phyloP scores from a whole-genome alignment of 371 early-diverging fungal genomes.

The Entomophthora muscae region DNA sequence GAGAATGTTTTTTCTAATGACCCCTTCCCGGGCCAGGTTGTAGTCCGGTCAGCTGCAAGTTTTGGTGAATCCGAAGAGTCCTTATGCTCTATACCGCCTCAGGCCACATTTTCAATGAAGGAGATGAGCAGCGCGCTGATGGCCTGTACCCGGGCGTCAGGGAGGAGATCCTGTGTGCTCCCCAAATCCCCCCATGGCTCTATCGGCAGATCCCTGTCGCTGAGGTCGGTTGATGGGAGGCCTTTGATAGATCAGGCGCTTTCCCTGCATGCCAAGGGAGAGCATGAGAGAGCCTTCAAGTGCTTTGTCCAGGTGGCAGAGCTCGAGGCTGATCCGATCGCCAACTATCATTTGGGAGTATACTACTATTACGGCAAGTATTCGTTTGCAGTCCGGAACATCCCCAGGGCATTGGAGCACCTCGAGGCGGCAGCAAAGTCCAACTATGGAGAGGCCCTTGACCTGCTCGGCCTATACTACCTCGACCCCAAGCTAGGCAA shows the following conservation, averaged over 20 bases:
- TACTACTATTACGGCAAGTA: conserved; percentile 5
- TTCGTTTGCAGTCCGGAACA: background rate
- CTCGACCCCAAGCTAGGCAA: background rate
- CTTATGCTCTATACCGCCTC: too few relatives aligned
- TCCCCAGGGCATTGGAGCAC: background rate
- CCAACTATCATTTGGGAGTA: background rate
- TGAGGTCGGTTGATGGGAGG: background rate
- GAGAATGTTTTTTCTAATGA: background rate
- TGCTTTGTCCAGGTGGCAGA: background rate
- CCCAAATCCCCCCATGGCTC: background rate
- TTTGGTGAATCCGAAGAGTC: background rate
- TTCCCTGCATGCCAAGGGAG: background rate
- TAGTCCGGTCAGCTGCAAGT: background rate
- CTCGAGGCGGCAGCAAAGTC: background rate
- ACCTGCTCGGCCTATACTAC: conserved; percentile 3
- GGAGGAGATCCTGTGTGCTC: background rate
- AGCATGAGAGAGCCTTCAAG: background rate
- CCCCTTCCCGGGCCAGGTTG: background rate
- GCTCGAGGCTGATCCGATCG: background rate
- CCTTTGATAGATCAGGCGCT: background rate
- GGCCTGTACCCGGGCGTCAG: background rate
- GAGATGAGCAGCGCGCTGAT: background rate
- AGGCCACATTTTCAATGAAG: too few relatives aligned
- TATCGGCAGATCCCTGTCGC: background rate
- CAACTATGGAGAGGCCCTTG: background rate